Evolutionary conservation across 2,329 filamentous ascomycete genomes (phyloP).

Genomic region (Neurospora sp.): DNA sequence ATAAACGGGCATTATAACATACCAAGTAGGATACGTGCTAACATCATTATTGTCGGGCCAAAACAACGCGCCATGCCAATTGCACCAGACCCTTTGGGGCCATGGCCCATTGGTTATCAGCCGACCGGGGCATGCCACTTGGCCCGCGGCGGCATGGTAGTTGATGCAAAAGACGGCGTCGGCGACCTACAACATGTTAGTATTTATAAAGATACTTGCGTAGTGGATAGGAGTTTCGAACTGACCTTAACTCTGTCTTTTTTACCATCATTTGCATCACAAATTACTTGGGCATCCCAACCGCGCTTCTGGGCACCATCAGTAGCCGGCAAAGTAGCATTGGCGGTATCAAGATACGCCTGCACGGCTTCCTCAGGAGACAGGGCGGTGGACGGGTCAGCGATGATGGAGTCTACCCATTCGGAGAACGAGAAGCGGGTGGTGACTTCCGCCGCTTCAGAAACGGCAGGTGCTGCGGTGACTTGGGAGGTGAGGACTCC

Average conservation of each 20-base stretch:
- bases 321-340: neutral
- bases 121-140: neutral
- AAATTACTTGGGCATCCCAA: neutral
- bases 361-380: neutral
- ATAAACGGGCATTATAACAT: neutral
- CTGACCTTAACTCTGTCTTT: neutral
- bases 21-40: neutral
- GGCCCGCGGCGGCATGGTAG: neutral
- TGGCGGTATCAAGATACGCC: neutral
- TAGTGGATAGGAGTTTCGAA: neutral
- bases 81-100: neutral
- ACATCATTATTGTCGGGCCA: neutral
- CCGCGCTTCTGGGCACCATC: neutral
- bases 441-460: neutral
- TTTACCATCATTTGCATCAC: neutral
- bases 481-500: neutral
- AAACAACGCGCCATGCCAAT: neutral
- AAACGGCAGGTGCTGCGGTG: neutral
- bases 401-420: neutral
- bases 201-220: neutral
- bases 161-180: neutral
- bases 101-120: neutral
- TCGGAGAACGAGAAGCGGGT: neutral
- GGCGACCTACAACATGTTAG: neutral
- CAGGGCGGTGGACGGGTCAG: neutral